phyloP scores from a whole-genome alignment of 2,329 filamentous ascomycete species.

The Botrytis hyacinthi region DNA sequence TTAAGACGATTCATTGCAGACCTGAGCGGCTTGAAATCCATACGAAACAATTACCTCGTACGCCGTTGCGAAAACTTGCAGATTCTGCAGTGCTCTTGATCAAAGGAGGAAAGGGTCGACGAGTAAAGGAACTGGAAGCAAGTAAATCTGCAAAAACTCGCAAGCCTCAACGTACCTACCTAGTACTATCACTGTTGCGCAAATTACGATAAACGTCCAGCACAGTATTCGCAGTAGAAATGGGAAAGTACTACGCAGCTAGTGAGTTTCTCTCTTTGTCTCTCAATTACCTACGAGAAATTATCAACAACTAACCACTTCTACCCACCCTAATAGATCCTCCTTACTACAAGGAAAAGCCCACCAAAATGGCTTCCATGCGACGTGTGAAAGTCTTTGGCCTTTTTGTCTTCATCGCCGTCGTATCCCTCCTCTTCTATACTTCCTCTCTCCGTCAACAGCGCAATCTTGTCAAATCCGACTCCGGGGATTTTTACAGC shows the following conservation, averaged over 20 bases:
- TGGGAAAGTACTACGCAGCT: slow-evolving; percentile 18
- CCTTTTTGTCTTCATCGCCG: slow-evolving; percentile 60
- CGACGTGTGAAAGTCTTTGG: slow-evolving; percentile 67
- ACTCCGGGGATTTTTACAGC: slow-evolving; percentile 56
- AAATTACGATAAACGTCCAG: not conserved
- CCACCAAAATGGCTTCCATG: slow-evolving; percentile 59
- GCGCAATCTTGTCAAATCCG: slow-evolving; percentile 46
- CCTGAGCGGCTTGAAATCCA: not conserved
- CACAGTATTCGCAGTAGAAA: slow-evolving; percentile 3
- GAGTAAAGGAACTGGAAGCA: not conserved
- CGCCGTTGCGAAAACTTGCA: not conserved
- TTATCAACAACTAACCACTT: slow-evolving; percentile 4
- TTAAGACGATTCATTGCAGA: not conserved
- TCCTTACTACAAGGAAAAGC: slow-evolving; percentile 26
- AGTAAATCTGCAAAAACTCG: not conserved
- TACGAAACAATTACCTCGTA: not conserved
- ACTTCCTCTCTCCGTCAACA: slow-evolving; percentile 56
- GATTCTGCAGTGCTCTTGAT: not conserved
- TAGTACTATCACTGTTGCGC: not conserved
- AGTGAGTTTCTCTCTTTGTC: slow-evolving; percentile 7
- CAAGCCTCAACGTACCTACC: not conserved
- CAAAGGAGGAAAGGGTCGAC: not conserved
- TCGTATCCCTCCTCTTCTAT: slow-evolving; percentile 72
- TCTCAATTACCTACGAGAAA: not conserved
- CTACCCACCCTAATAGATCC: slow-evolving; percentile 4